Base-by-base conservation (phyloP, 371 early-diverging fungal species). In the Mucor irregularis region DNA sequence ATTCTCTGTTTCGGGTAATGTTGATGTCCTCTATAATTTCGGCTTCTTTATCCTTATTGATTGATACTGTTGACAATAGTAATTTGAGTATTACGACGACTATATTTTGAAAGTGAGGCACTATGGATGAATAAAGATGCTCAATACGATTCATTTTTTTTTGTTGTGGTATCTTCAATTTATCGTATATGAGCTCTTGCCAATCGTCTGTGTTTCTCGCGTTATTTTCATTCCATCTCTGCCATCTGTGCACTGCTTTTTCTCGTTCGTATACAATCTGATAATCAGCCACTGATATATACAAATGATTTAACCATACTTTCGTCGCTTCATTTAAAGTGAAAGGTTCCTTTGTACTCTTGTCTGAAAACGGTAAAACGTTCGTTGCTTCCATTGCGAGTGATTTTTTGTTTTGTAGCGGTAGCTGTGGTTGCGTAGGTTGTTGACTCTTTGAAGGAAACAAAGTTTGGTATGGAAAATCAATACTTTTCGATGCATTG, bases 1-100 rank as follows among this genome's bases (percentile, higher is more conserved):
- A 84, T 58, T 94, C 94, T 50, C 81, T 79, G 54, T 91, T 84
- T 21, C 88, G 71, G 7, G 69, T 63, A 10, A 71, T 53, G 54
- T 89, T 85, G 1, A 78, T 62, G 40, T 79, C 72, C 26, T 86
- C 86, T 26, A 85, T 39, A 3, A 58, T 62, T 11, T 53, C 62
- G 0, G 49, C 50, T 11, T 56, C 49, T 24, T 57, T 56, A 19
- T 61, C 67, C 22, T 58, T 61, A 14, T 58, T 56, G n/a, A 55
- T 50, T 4, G 61, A 56, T 3, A 66, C 69, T 13, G 79, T 76
- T 1, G 80, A 76, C 17, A 82, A 30, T 21, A 82, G 42, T 3
- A 76, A 28, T 39, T 82, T 79, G 5, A 82, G 48, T 2, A 80
- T 45, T 5, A 82, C 76, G 25, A 80, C 74, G 24, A 79, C 74